These are phyloP conservation scores for Penicillium polonicum DNA, from an alignment of 2,329 filamentous ascomycete species.

Conservation along the genomic window DNA sequence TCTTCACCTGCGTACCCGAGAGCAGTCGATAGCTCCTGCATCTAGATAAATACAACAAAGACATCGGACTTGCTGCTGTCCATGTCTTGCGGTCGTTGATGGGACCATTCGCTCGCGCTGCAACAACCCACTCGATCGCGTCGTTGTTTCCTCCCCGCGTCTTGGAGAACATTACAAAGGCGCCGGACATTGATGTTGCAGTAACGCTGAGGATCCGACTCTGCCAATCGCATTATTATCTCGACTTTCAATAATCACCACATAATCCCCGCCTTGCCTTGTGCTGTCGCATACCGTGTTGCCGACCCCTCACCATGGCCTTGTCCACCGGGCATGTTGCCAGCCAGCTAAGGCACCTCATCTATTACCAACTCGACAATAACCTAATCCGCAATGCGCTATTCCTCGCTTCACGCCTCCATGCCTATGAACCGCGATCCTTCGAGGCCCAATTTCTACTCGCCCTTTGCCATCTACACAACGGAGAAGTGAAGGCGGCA, in stretches of 20 bases:
- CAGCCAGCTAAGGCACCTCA: slow-evolving; percentile 62
- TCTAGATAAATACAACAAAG: not conserved
- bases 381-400: slow-evolving; percentile 84
- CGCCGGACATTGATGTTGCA: slow-evolving; percentile 18
- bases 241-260: not conserved
- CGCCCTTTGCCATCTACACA: slow-evolving; percentile 77
- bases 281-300: slow-evolving; percentile 4
- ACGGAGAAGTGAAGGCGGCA: slow-evolving; percentile 79
- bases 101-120: slow-evolving; percentile 15
- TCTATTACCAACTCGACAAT: slow-evolving; percentile 82
- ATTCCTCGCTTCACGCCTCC: slow-evolving; percentile 85
- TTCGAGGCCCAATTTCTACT: slow-evolving; percentile 80
- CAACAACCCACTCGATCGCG: slow-evolving; percentile 17
- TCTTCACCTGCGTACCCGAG: slow-evolving; percentile 13
- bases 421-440: slow-evolving; percentile 77
- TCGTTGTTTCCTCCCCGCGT: slow-evolving; percentile 24
- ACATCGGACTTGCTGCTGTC: not conserved
- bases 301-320: slow-evolving; percentile 49
- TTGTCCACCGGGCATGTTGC: slow-evolving; percentile 55
- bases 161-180: slow-evolving; percentile 10
- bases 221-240: slow-evolving; percentile 7
- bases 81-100: slow-evolving; percentile 18
- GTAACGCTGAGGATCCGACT: slow-evolving; percentile 5
- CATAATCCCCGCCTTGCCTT: slow-evolving; percentile 3
- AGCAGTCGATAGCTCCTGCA: slow-evolving; percentile 7